phyloP scores from a whole-genome alignment of 805 yeast genomes.

The Ogataea pini region DNA sequence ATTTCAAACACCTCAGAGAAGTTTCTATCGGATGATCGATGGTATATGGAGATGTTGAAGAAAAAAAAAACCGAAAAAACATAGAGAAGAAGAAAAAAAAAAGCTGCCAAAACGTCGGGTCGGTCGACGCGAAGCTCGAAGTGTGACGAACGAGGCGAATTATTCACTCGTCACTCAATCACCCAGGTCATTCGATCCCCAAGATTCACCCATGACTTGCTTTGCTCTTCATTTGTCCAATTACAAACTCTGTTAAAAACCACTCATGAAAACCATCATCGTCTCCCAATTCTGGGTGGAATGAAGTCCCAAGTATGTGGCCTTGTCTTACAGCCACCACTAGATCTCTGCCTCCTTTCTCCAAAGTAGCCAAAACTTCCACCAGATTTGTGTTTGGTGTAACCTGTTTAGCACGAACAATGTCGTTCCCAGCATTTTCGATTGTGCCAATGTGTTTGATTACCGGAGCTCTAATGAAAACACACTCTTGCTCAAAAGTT shows the following conservation, averaged over 20 bases:
- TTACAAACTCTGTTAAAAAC: constrained; percentile 65
- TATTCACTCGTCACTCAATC: no score
- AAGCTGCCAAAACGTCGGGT: constrained; percentile 2
- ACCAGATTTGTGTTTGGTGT: constrained; percentile 34
- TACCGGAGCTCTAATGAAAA: constrained; percentile 79
- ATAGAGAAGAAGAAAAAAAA: neutral
- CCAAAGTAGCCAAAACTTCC: constrained; percentile 43
- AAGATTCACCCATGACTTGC: neutral
- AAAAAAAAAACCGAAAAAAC: constrained; percentile 1
- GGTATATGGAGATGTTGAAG: neutral
- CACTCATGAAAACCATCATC: constrained; percentile 68
- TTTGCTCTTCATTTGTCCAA: constrained; percentile 11
- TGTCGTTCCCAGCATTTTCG: neutral
- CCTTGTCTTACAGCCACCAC: constrained; percentile 78
- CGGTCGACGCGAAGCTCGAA: constrained; percentile 16
- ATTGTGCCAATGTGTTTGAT: constrained; percentile 33
- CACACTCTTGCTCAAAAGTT: constrained; percentile 35
- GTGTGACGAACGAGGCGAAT: no score
- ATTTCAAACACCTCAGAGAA: no score
- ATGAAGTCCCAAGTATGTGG: constrained; percentile 66
- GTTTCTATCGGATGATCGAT: neutral
- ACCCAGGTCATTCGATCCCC: no score
- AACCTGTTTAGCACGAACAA: constrained; percentile 16
- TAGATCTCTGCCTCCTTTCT: constrained; percentile 35
- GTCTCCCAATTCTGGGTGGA: constrained; percentile 69